A percentile compares a stretch with the other conserved stretches of the same genome.
Conservation (phyloP, 108 stramenopile species). For the Cyclotella choctawhatcheeana region DNA sequence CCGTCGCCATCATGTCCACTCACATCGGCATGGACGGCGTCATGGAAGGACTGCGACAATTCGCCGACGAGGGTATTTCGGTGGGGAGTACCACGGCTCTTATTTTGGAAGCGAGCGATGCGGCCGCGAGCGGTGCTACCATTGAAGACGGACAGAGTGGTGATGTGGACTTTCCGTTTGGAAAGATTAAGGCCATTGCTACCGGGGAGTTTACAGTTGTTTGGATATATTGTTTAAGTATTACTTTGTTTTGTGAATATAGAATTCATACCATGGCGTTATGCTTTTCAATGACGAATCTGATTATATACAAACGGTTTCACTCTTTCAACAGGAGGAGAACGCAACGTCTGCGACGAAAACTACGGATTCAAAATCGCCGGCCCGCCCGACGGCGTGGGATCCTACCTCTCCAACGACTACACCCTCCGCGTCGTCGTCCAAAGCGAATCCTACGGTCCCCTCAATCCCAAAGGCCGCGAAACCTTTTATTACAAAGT, state of each 20-base stretch:
- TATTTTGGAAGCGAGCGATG: constrained; percentile 57
- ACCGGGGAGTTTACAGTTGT: no score
- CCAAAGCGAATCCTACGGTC: constrained; percentile 36
- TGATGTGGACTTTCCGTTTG: constrained; percentile 59
- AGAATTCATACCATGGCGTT: no score
- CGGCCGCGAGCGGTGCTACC: constrained; percentile 35
- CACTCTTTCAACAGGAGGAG: no score
- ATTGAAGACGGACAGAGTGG: constrained; percentile 57
- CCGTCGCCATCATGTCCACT: neutral
- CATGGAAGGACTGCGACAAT: constrained; percentile 21
- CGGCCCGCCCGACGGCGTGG: constrained; percentile 71
- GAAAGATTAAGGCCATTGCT: constrained; percentile 52
- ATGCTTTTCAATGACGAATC: no score
- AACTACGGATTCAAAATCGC: constrained; percentile 42
- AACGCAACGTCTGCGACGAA: constrained; percentile 47
- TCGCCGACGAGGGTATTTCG: constrained; percentile 26
- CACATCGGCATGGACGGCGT: constrained; percentile 10
- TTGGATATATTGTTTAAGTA: no score
- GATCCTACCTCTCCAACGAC: constrained; percentile 70
- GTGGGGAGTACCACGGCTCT: constrained; percentile 48
- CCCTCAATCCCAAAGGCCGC: constrained; percentile 24
- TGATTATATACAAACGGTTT: no score
- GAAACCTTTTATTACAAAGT: constrained; percentile 57
- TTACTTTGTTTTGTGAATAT: no score
- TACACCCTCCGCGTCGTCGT: constrained; percentile 59